Conservation (phyloP, 1,284 basidiomycete genomes). For the Irpex sp. region DNA sequence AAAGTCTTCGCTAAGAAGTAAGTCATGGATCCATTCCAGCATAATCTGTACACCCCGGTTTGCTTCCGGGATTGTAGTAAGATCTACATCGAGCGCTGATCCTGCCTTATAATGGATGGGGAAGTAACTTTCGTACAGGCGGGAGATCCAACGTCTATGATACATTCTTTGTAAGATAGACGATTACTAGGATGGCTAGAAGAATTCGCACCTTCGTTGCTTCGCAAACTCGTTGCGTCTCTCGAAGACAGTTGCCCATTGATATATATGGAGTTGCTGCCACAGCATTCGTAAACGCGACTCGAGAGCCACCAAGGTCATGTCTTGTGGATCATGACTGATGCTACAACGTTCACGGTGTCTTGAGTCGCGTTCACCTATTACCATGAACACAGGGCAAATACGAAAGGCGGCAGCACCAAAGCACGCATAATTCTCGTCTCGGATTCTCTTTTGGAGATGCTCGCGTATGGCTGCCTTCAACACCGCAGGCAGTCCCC, state of each 20-base stretch:
- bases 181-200: neutral
- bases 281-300: constrained; percentile 39
- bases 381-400: constrained; percentile 35
- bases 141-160: constrained; percentile 20
- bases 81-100: constrained; percentile 26
- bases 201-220: constrained; percentile 18
- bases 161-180: neutral
- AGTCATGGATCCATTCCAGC: constrained; percentile 36
- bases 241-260: constrained; percentile 25
- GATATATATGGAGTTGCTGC: constrained; percentile 45
- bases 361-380: constrained; percentile 30
- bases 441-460: neutral
- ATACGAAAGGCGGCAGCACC: constrained; percentile 32
- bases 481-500: neutral
- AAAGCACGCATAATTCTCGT: constrained; percentile 35
- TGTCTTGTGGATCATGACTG: neutral
- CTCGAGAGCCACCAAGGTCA: constrained; percentile 32
- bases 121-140: constrained; percentile 20
- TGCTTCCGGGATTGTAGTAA: constrained; percentile 33
- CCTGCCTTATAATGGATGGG: constrained; percentile 23
- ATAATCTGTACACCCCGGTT: constrained; percentile 31
- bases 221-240: constrained; percentile 12
- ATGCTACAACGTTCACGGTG: constrained; percentile 26
- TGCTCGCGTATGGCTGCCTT: neutral
- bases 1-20: constrained; percentile 26